Evolutionary conservation across 495 filamentous ascomycete genomes (phyloP).

Genomic region (Aspergillus baeticus): DNA sequence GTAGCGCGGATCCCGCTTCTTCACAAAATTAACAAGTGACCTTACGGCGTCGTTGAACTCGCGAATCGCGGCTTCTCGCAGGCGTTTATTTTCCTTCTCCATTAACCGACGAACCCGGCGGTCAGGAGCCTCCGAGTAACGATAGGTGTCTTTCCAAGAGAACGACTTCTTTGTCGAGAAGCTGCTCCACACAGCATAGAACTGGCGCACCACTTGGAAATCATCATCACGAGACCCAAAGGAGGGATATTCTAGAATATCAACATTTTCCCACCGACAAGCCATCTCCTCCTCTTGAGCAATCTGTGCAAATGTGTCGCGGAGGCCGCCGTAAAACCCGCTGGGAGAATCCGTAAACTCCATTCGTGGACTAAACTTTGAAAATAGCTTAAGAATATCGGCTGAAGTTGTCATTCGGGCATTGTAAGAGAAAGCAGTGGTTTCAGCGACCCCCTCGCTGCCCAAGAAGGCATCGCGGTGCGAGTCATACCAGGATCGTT

Average conservation of each 20-base stretch:
- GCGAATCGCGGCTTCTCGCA: constrained; percentile 76
- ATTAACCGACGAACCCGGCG: constrained; percentile 77
- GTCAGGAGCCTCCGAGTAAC: constrained; percentile 82
- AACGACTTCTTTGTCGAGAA: constrained; percentile 87
- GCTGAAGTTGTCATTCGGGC: constrained; percentile 70
- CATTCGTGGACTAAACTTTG: constrained; percentile 71
- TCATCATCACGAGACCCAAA: constrained; percentile 71
- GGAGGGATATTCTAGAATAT: constrained; percentile 64
- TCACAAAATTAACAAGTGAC: constrained; percentile 84
- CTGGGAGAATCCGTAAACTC: constrained; percentile 71
- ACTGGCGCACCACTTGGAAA: constrained; percentile 70
- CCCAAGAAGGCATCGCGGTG: constrained; percentile 82
- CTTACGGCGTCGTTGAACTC: constrained; percentile 94
- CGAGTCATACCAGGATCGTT: constrained; percentile 96
- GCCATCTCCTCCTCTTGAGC: constrained; percentile 77
- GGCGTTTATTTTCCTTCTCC: constrained; percentile 91
- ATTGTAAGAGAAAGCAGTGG: constrained; percentile 59
- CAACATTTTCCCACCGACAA: constrained; percentile 62
- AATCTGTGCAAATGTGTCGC: constrained; percentile 72
- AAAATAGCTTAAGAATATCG: constrained; percentile 71
- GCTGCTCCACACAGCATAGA: constrained; percentile 77
- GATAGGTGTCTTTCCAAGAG: constrained; percentile 83
- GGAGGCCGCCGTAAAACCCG: constrained; percentile 81
- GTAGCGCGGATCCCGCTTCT: constrained; percentile 88
- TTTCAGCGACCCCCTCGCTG: constrained; percentile 42